phyloP scores from a whole-genome alignment of 768 basidiomycete species.

The Trametes sanguinea region DNA sequence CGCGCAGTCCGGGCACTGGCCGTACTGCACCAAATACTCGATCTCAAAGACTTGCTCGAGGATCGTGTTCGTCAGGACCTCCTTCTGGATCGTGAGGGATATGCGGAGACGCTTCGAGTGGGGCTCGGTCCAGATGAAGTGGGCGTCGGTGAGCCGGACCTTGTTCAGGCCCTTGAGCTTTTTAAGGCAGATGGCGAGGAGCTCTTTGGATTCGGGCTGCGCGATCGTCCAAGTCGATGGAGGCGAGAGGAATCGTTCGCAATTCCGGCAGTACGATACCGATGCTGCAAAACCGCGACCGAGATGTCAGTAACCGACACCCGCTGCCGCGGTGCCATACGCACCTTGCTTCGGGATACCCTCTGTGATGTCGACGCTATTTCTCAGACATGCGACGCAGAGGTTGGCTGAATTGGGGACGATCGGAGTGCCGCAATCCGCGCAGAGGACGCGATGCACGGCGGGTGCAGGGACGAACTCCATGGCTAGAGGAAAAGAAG shows the following conservation, averaged over 20 bases:
- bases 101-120: slow-evolving; percentile 92
- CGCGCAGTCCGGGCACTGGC: slow-evolving; percentile 94
- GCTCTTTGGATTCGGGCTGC: slow-evolving; percentile 87
- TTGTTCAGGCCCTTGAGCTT: slow-evolving; percentile 93
- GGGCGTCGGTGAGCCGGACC: slow-evolving; percentile 96
- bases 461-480: slow-evolving; percentile 77
- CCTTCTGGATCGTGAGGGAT: slow-evolving; percentile 97
- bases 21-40: slow-evolving; percentile 91
- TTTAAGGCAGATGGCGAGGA: slow-evolving; percentile 91
- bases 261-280: slow-evolving; percentile 92
- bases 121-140: slow-evolving; percentile 99
- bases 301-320: background rate
- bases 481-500: slow-evolving; percentile 44
- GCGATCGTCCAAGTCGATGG: slow-evolving; percentile 85
- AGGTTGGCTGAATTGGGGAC: slow-evolving; percentile 92
- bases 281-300: slow-evolving; percentile 54
- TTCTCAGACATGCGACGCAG: slow-evolving; percentile 85
- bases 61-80: slow-evolving; percentile 93
- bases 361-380: slow-evolving; percentile 96
- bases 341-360: slow-evolving; percentile 93
- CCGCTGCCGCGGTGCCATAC: slow-evolving; percentile 12
- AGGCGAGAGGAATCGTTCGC: slow-evolving; percentile 93
- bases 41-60: slow-evolving; percentile 97
- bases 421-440: slow-evolving; percentile 90
- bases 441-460: slow-evolving; percentile 82